Percentiles rank a stretch among this genome's conserved stretches.
phyloP scores from a whole-genome alignment of 192 early-diverging fungal species.

The Backusella circina region DNA sequence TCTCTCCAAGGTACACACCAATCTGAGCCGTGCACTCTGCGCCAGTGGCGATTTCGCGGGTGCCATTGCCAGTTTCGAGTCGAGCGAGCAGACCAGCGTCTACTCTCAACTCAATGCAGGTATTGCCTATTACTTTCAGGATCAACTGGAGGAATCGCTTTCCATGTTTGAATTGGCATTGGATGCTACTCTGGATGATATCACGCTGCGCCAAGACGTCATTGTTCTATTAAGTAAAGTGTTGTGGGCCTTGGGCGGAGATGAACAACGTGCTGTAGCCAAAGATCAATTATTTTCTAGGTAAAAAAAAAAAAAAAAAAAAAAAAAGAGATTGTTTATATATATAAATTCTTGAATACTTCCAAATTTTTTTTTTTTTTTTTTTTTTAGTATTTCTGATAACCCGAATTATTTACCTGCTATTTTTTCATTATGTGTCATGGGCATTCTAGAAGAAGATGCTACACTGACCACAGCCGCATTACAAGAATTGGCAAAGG shows the following conservation, averaged over 20 bases:
- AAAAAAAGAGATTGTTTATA: neutral
- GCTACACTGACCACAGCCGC: conserved; percentile 57
- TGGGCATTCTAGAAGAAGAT: conserved; percentile 65
- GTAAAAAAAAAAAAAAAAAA: conserved; percentile 27
- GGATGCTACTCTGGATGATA: conserved; percentile 43
- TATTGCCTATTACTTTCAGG: conserved; percentile 72
- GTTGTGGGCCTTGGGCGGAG: conserved; percentile 82
- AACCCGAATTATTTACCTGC: conserved; percentile 56
- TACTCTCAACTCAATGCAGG: conserved; percentile 62
- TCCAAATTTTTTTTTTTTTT: neutral
- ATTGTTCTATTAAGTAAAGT: conserved; percentile 80
- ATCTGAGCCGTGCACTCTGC: conserved; percentile 70
- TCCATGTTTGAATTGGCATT: conserved; percentile 70
- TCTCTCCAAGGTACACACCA: conserved; percentile 52
- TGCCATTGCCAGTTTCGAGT: conserved; percentile 52
- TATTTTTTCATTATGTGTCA: conserved; percentile 62
- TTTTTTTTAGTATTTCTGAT: conserved; percentile 45
- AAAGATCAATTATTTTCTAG: conserved; percentile 76
- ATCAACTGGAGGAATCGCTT: conserved; percentile 64
- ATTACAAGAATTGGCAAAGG: conserved; percentile 61
- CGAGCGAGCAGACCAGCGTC: conserved; percentile 13
- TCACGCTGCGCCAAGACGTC: conserved; percentile 58
- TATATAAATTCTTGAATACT: too few species aligned
- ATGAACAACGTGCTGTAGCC: conserved; percentile 72
- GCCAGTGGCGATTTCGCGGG: conserved; percentile 54